Evolutionary conservation across 1,139 yeast species (phyloP).

Genomic region (Scheffersomyces illinoinensis): DNA sequence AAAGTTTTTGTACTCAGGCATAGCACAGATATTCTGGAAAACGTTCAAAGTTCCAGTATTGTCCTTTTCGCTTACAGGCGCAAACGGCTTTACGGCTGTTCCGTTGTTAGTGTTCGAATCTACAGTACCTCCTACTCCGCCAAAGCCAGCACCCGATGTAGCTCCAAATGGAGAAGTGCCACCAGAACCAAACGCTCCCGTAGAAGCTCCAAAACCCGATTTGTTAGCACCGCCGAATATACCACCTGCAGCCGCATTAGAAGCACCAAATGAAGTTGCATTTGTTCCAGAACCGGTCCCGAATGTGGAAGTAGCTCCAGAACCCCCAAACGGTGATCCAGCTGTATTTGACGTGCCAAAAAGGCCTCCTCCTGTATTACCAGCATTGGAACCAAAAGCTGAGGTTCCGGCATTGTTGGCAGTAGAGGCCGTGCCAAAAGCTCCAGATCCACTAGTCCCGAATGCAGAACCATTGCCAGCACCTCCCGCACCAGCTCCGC

Average conservation of each 20-base stretch:
- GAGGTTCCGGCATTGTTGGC: constrained; percentile 5
- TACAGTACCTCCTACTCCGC: constrained; percentile 32
- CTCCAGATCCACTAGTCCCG: constrained; percentile 11
- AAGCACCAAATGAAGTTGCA: constrained; percentile 27
- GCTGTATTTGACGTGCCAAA: constrained; percentile 43
- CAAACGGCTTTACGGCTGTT: constrained; percentile 69
- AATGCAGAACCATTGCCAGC: not conserved
- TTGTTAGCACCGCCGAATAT: constrained; percentile 27
- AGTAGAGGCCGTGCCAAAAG: constrained; percentile 29
- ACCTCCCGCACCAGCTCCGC: not conserved
- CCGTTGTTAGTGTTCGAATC: constrained; percentile 57
- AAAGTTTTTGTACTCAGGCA: constrained; percentile 85
- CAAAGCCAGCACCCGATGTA: constrained; percentile 20
- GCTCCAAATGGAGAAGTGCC: constrained; percentile 27
- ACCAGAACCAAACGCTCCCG: constrained; percentile 13
- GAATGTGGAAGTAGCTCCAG: constrained; percentile 14
- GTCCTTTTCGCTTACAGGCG: constrained; percentile 73
- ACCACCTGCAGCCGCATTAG: constrained; percentile 20
- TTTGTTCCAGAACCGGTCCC: constrained; percentile 9
- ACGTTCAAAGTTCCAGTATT: constrained; percentile 55
- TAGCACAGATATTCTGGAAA: constrained; percentile 75
- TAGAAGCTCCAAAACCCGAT: constrained; percentile 22
- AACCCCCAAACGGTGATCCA: constrained; percentile 21
- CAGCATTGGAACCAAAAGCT: constrained; percentile 6
- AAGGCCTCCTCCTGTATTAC: constrained; percentile 22